Conservation (phyloP, 352 stramenopile species). For the Phytophthora ramorum region DNA sequence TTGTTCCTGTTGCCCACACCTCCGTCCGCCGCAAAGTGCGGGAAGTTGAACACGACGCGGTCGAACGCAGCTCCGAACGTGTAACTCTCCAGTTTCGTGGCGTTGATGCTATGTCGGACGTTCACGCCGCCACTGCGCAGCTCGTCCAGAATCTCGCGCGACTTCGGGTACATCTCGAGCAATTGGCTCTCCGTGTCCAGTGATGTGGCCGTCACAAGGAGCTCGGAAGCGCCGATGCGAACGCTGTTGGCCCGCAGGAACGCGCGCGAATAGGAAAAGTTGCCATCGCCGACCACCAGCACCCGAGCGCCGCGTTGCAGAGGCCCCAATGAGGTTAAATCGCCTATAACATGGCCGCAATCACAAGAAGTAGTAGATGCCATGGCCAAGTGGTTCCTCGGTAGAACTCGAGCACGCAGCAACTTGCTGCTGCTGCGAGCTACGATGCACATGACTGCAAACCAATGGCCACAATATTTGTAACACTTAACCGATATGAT, state of each 20-base stretch:
- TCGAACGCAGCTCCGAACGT: slow-evolving; percentile 46
- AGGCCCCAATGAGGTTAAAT: slow-evolving; percentile 69
- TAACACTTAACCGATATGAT: slow-evolving; percentile 29
- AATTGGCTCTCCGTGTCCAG: slow-evolving; percentile 75
- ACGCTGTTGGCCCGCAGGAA: slow-evolving; percentile 62
- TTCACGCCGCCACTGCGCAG: slow-evolving; percentile 51
- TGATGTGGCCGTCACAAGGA: slow-evolving; percentile 63
- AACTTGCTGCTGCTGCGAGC: slow-evolving; percentile 1
- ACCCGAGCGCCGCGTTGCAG: slow-evolving; percentile 38
- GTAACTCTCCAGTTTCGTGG: slow-evolving; percentile 66
- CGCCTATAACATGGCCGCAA: slow-evolving; percentile 23
- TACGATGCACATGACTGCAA: slow-evolving; percentile 19
- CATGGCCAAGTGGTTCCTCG: slow-evolving; percentile 9
- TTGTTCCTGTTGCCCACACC: slow-evolving; percentile 56
- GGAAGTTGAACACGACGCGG: slow-evolving; percentile 90
- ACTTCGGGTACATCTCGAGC: slow-evolving; percentile 77
- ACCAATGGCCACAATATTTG: slow-evolving; percentile 13
- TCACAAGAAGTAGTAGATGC: not conserved
- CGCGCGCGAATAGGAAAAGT: slow-evolving; percentile 86
- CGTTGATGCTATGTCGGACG: slow-evolving; percentile 78
- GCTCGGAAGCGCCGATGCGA: slow-evolving; percentile 16
- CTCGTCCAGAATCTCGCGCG: slow-evolving; percentile 59
- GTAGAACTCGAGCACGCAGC: slow-evolving; percentile 4
- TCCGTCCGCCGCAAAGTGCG: slow-evolving; percentile 80
- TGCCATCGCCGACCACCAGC: slow-evolving; percentile 84